Base-by-base conservation (phyloP, 1,284 basidiomycete species). In the Gomphus bonarii region DNA sequence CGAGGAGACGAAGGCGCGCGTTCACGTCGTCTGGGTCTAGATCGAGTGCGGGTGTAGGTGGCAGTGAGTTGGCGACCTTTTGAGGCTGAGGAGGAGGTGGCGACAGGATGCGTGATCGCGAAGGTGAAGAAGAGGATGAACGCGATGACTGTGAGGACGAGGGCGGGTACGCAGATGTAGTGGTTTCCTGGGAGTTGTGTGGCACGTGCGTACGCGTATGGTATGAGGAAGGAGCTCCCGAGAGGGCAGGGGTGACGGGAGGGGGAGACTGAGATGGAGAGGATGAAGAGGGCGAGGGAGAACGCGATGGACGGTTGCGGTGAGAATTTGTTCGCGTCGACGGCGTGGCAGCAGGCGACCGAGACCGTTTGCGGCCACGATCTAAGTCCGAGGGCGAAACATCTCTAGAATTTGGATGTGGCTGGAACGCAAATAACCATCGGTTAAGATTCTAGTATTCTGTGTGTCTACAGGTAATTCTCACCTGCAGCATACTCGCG, bases 1-100 rank as follows among this genome's bases (percentile, higher is more conserved):
- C 82, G 46, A 91, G 78, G 52, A 91, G 75, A 46, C 82, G 82
- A 18, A 91, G 78, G 28, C 88, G 84, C 70, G 88, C 86, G 25
- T 86, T 82, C 36, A 91, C 87, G 64, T 91, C 88, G 68, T 91
- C 88, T 18, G 78, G 75, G 63, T 88, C 82, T 64, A 84, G 85
- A 50, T 78, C 77, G 55, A 58, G 44, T 38, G 58, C 14, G 35
- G 58, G 12, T 38, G 54, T n/a, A 38, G 57, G 31, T 49, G 55
- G 50, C 54, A 43, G 6, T 55, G 55, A 46, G 46, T 5, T 52
- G 22, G 38, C 49, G 22, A 20, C 42, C 42, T 53, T 47, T 58
- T 31, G 38, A 25, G 56, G 57, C 36, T 40, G 47, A 52, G 36
- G 47, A 52, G 36, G 58, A 50, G 43, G 54, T 16, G 57, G 60